Evolutionary conservation across 257 asterid genomes (phyloP), one percentile per base, ranked within the genome.

Genomic region (Anisodus tanguticus): DNA sequence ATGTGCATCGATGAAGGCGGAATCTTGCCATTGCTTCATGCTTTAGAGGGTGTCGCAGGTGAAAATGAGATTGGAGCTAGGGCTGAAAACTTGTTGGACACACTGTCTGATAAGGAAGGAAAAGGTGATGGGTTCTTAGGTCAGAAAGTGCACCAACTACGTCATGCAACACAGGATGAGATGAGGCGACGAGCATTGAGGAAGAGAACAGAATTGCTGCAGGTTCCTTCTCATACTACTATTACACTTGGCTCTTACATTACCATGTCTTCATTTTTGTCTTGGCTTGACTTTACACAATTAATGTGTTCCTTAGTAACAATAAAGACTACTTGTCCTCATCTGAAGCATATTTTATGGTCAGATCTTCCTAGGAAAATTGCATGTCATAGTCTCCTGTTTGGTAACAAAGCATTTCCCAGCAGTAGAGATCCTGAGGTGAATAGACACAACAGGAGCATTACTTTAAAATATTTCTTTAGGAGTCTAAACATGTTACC

Each of bases 81-180:
- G 93, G 99, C 99, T 85, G 99, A 97, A 83, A 95, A 95, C 91
- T 93, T 97, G 90, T 87, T 97, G 93, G 98, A 97, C 87, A 93
- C 97, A 64, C 97, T 97, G 81, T 91, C 97, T 86, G 99, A 93
- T 51, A 92, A 90, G 86, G 98, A 93, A 84, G 98, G 98, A 39
- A 91, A 89, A 31, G 97, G 97, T 87, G 91, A 89, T 87, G 98
- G 99, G 57, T 95, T 92, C 89, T 90, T 97, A 59, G 90, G 93
- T 59, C 94, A 93, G 85, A 95, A 93, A 68, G 98, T 97, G 89
- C 83, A 84, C 88, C 94, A 93, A 76, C 89, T 97, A 82, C 91
- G 99, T 77, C 94, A 90, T 88, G 98, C 99, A 57, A 93, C 99
- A 1, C 94, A 95, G 22, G 97, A 97, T 87, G 98, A 95, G 90